These are phyloP conservation scores for Vitis hybrid DNA, from an alignment of 177 flowering plant species.

Conservation along the genomic window DNA sequence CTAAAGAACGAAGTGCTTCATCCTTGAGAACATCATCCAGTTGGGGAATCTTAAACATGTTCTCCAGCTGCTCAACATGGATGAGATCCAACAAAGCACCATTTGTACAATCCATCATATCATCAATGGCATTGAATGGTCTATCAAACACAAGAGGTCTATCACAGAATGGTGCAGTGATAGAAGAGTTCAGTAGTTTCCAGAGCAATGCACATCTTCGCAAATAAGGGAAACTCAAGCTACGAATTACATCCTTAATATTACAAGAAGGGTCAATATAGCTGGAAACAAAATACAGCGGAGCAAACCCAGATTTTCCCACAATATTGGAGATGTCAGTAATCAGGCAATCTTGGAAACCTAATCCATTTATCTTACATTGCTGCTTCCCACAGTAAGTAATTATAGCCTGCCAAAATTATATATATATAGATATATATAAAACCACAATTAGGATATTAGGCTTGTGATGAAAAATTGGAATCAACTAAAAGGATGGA, in stretches of 20 bases:
- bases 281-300: conserved; percentile 56
- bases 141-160: conserved; percentile 27
- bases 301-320: conserved; percentile 36
- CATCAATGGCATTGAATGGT: conserved; percentile 25
- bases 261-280: conserved; percentile 46
- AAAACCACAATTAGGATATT: conserved; percentile 2
- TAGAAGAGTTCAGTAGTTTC: conserved; percentile 57
- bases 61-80: conserved; percentile 57
- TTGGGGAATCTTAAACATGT: conserved; percentile 66
- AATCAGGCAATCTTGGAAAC: conserved; percentile 42
- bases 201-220: conserved; percentile 85
- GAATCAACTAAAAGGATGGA: conserved; percentile 1
- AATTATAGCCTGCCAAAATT: conserved; percentile 55
- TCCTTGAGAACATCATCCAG: conserved; percentile 59
- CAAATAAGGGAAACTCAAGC: conserved; percentile 67
- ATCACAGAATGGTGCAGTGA: conserved; percentile 43
- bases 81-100: conserved; percentile 31
- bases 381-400: conserved; percentile 33
- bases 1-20: conserved; percentile 37
- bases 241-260: conserved; percentile 50
- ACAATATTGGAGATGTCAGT: conserved; percentile 48
- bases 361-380: conserved; percentile 26
- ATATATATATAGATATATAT: conserved; percentile 3
- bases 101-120: conserved; percentile 21
- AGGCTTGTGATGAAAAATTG: neutral